Conservation (phyloP, 2,329 filamentous ascomycete genomes). For the Trematosphaeria pertusa region DNA sequence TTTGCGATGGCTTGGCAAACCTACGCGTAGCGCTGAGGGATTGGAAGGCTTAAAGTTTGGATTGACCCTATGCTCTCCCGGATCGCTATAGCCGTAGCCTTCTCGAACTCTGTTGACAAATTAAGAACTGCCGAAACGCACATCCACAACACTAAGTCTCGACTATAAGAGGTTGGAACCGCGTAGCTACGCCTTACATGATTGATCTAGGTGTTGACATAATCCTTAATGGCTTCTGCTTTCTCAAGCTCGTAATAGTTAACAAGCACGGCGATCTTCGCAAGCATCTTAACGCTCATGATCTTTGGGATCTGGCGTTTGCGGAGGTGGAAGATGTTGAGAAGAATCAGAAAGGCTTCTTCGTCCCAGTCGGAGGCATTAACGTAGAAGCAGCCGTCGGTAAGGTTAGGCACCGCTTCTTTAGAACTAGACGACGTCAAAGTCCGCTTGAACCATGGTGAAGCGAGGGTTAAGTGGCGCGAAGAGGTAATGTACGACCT, state of each 20-base stretch:
- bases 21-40: conserved; percentile 6
- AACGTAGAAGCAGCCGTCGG: conserved; percentile 12
- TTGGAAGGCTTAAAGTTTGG: conserved; percentile 6
- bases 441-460: not conserved
- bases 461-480: not conserved
- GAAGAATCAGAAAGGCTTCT: conserved; percentile 50
- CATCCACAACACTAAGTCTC: conserved; percentile 30
- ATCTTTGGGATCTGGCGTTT: conserved; percentile 49
- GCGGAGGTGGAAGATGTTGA: conserved; percentile 57
- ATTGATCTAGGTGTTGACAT: conserved; percentile 52
- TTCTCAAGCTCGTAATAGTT: conserved; percentile 50
- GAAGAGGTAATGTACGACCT: not conserved
- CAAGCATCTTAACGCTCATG: conserved; percentile 51
- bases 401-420: not conserved
- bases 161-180: conserved; percentile 16
- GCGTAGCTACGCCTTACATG: conserved; percentile 9
- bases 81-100: conserved; percentile 16
- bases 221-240: conserved; percentile 52
- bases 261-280: conserved; percentile 53
- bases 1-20: not conserved
- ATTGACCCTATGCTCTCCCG: not conserved
- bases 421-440: not conserved
- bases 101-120: conserved; percentile 12
- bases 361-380: conserved; percentile 36
- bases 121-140: conserved; percentile 28